Conservation (phyloP, 192 early-diverging fungal genomes). For the Entomortierella beljakovae region DNA sequence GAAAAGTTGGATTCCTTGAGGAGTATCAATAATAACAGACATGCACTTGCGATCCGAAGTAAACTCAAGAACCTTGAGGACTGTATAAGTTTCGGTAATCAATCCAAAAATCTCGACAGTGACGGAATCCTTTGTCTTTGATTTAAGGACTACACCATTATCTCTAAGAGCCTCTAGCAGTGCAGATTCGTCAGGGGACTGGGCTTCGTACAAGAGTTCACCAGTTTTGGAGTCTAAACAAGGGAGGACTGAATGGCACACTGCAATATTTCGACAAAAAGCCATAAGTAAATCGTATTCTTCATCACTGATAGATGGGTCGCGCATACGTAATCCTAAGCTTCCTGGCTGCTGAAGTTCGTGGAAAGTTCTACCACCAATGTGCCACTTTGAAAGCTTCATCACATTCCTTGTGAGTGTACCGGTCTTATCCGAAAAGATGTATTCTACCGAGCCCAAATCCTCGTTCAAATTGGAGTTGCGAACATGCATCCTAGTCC, state of each 20-base stretch:
- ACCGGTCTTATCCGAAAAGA: slow-evolving; percentile 86
- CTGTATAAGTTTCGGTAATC: slow-evolving; percentile 74
- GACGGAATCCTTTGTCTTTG: slow-evolving; percentile 61
- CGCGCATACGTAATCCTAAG: slow-evolving; percentile 45
- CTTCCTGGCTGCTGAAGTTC: slow-evolving; percentile 58
- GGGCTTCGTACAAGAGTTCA: slow-evolving; percentile 88
- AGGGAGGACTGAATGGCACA: slow-evolving; percentile 96
- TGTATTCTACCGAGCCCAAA: slow-evolving; percentile 93
- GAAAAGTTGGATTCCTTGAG: slow-evolving; percentile 90
- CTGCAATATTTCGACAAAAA: slow-evolving; percentile 68
- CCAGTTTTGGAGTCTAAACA: slow-evolving; percentile 73
- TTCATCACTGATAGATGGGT: slow-evolving; percentile 52
- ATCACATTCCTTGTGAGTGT: slow-evolving; percentile 78
- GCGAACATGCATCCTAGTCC: slow-evolving; percentile 54
- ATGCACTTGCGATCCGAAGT: slow-evolving; percentile 96
- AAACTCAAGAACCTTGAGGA: slow-evolving; percentile 96
- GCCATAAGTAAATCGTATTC: slow-evolving; percentile 66
- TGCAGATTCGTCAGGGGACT: slow-evolving; percentile 96
- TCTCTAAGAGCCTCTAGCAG: slow-evolving; percentile 70
- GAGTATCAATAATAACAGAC: slow-evolving; percentile 86
- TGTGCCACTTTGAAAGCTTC: slow-evolving; percentile 79
- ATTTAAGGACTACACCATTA: slow-evolving; percentile 59
- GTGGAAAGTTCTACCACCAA: slow-evolving; percentile 77
- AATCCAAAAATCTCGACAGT: slow-evolving; percentile 70
- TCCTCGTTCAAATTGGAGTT: slow-evolving; percentile 86